Evolutionary conservation across 306 rosid genomes (phyloP), one percentile per base, ranked within the genome.

Genomic region (Citrullus mucosospermus): DNA sequence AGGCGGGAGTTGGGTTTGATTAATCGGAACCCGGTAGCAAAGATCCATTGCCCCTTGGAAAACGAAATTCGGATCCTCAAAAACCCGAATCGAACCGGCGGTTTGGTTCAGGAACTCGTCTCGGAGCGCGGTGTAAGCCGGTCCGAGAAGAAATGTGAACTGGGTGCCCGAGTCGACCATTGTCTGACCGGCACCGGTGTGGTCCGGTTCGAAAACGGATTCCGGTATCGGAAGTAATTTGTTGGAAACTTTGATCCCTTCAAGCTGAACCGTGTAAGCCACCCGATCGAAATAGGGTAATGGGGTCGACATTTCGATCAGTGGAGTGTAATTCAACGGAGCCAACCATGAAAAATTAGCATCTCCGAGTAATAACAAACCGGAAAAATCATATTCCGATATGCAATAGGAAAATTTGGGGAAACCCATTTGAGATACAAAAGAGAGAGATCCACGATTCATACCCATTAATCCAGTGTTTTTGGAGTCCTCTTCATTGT

Each of bases 141-240:
- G 88, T 6, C 98, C 88, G 66, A 93, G 89, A n/a, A 93, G 83
- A 80, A 90, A 93, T 0, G 98, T 88, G 72, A 93, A 93, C 48
- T 93, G 98, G 13, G 98, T 91, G 1, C 98, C 98, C 36, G 96
- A 88, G 71, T 93, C 98, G 17, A 93, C 85, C 92, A 91, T 93
- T 12, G 98, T 91, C 57, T 93, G 98, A 10, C 98, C 97, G 51
- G 97, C 91, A 1, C 98, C 98, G 34, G 97, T 90, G 20, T 91
- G 97, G 73, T 93, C 98, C 8, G 97, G 98, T 76, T 54, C 81
- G 20, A 90, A 87, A 0, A 78, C 63, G 0, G 82, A 78, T 38
- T 58, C 56, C 0, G 95, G 85, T 36, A 93, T 79, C 7, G 82
- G 86, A 0, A 93, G 82, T 15, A 85, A 75, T 30, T 85, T 85